phyloP scores from a whole-genome alignment of 768 basidiomycete species.

The Rhodotorula graminis region DNA sequence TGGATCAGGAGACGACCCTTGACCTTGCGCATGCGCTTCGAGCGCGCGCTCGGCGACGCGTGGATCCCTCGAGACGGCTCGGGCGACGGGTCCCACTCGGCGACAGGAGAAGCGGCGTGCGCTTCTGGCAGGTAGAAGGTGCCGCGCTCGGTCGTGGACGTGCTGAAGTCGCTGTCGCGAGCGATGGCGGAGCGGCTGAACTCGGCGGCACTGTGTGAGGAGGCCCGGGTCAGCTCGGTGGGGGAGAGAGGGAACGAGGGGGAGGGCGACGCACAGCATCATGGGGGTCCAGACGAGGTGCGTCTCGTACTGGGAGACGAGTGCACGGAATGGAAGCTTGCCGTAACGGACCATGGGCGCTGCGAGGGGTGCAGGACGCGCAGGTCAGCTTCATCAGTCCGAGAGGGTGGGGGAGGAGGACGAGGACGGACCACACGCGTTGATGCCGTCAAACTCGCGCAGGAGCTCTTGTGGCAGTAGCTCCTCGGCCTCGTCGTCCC shows the following conservation, averaged over 20 bases:
- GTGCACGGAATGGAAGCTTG: constrained; percentile 50
- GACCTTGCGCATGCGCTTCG: constrained; percentile 42
- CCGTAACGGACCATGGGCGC: constrained; percentile 36
- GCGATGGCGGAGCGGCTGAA: constrained; percentile 51
- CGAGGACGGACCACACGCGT: constrained; percentile 19
- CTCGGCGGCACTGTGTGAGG: constrained; percentile 45
- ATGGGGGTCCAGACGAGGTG: constrained; percentile 54
- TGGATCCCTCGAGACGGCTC: constrained; percentile 12
- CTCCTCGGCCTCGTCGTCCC: neutral
- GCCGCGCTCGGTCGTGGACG: constrained; percentile 48
- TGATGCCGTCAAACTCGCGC: constrained; percentile 14
- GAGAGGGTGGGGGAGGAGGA: too few relatives aligned
- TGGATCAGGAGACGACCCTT: constrained; percentile 51
- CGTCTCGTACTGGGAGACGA: constrained; percentile 50
- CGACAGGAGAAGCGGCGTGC: neutral
- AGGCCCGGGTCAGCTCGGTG: neutral
- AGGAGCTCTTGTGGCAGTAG: constrained; percentile 21
- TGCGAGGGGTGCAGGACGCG: neutral
- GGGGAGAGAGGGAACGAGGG: neutral
- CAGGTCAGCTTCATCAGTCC: neutral
- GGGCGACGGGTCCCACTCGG: constrained; percentile 11
- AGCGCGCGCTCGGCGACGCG: neutral
- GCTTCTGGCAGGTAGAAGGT: constrained; percentile 47
- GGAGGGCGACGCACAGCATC: constrained; percentile 44
- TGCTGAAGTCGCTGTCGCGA: constrained; percentile 51